Evolutionary conservation across 257 asterid species (phyloP), one percentile per base, ranked within the genome.

Genomic region (Rhazya stricta): DNA sequence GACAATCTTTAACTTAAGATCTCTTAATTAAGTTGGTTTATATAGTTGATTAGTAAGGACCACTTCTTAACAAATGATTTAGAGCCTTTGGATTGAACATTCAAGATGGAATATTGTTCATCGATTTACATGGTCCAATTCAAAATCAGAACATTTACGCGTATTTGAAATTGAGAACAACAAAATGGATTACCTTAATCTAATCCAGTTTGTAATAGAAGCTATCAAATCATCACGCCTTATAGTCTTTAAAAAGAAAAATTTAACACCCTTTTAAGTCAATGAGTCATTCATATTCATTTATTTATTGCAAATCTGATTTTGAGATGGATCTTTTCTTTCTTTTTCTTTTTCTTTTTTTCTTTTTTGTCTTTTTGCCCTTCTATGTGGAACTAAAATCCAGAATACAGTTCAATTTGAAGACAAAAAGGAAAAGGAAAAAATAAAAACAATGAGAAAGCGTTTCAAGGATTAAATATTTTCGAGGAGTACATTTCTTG

Each of bases 81-180:
- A 6, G 36, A 9, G 25, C 9, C 0, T 45, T 32, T 29, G 27
- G 0, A 36, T 48, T 25, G 0, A 15, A 19, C 1, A 29, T 63
- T 19, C 45, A 57, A 71, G 51, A 71, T 16, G 65, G 66, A 71
- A 74, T 74, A 54, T 66, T 42, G 37, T 57, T 73, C 75, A 73
- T 74, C 45, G 75, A 73, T 79, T 67, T 74, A 48, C 74, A 42
- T 54, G 68, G 29, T 30, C n/a, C 25, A 0, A 37, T 62, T 74
- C 73, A 42, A 67, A 41, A 75, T 79, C 77, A 71, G 18, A 42
- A 45, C 45, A 34, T 39, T 53, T 30, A 71, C 16, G 6, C 34
- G 7, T 9, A 51, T 71, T 71, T 67, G 39, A 16, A n/a, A 2
- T 13, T 67, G 10, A 36, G 29, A 36, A 18, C 6, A 66, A 37